Percentiles rank a stretch among this genome's conserved stretches.
Conservation (phyloP, 306 rosid genomes). For the Vachellia pachyceras region DNA sequence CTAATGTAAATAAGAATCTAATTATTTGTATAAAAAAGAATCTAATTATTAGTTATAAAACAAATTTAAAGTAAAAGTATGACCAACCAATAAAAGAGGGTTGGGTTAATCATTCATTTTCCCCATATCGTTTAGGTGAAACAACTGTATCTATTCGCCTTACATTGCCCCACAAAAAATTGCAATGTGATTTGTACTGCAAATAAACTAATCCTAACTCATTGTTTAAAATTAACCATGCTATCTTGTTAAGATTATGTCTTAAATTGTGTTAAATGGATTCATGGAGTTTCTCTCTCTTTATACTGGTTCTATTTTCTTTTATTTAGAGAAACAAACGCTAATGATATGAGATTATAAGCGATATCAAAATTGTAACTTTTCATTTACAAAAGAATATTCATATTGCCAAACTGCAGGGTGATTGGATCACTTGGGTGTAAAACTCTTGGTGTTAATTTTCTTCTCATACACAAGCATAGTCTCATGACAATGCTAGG, state of each 20-base stretch:
- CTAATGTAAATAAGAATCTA: constrained; percentile 40
- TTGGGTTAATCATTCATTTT: constrained; percentile 37
- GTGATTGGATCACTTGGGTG: no score
- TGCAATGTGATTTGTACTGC: neutral
- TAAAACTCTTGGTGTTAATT: no score
- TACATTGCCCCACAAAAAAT: neutral
- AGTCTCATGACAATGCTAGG: no score
- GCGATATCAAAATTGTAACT: no score
- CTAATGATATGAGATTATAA: no score
- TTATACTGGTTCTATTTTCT: neutral
- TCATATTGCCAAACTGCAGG: no score
- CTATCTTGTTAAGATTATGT: neutral
- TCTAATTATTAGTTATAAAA: constrained; percentile 32
- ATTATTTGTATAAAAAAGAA: no score
- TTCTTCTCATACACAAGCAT: no score
- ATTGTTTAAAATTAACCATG: neutral
- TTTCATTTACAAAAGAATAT: no score
- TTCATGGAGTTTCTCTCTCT: neutral
- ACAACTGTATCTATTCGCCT: neutral
- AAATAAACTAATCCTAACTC: neutral
- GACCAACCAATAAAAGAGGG: neutral
- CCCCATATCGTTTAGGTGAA: constrained; percentile 11
- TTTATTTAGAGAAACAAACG: no score
- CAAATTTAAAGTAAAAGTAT: constrained; percentile 30
- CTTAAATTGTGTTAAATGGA: neutral